Percentiles rank a stretch among this genome's conserved stretches.
Evolutionary conservation across 2,329 filamentous ascomycete genomes (phyloP).

Genomic region (Zasmidium angulare): DNA sequence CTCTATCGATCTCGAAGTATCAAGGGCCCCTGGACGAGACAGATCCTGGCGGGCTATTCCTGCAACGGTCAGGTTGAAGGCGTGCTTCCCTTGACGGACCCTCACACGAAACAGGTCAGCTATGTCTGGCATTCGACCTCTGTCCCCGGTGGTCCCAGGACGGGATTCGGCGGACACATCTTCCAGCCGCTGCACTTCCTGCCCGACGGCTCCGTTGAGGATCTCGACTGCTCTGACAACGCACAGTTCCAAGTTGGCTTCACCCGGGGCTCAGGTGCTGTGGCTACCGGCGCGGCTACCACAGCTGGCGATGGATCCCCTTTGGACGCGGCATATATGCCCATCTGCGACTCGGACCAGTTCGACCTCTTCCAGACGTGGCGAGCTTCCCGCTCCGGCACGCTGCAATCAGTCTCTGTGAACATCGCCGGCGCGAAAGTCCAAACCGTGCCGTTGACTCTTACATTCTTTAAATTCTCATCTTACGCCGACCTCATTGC

Average conservation of each 20-base stretch:
- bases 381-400: slow-evolving; percentile 19
- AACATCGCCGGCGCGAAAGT: slow-evolving; percentile 20
- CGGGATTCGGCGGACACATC: slow-evolving; percentile 25
- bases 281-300: slow-evolving; percentile 13
- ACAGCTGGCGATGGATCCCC: slow-evolving; percentile 18
- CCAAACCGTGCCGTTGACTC: slow-evolving; percentile 16
- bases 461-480: slow-evolving; percentile 27
- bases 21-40: slow-evolving; percentile 26
- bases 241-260: slow-evolving; percentile 21
- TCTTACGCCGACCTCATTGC: slow-evolving; percentile 20
- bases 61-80: slow-evolving; percentile 27
- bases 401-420: slow-evolving; percentile 19
- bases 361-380: slow-evolving; percentile 29
- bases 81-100: slow-evolving; percentile 22
- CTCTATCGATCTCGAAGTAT: slow-evolving; percentile 22
- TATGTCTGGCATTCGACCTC: slow-evolving; percentile 27
- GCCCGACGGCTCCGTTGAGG: slow-evolving; percentile 18
- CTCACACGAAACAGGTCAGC: slow-evolving; percentile 9
- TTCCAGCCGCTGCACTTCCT: slow-evolving; percentile 26
- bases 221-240: slow-evolving; percentile 21
- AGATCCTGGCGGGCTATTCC: slow-evolving; percentile 26
- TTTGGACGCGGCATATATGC: slow-evolving; percentile 19
- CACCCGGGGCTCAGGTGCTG: slow-evolving; percentile 9
- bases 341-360: slow-evolving; percentile 25
- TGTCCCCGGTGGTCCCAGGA: slow-evolving; percentile 22